phyloP scores from a whole-genome alignment of 164 flowering plant genomes.

The Santalum album region DNA sequence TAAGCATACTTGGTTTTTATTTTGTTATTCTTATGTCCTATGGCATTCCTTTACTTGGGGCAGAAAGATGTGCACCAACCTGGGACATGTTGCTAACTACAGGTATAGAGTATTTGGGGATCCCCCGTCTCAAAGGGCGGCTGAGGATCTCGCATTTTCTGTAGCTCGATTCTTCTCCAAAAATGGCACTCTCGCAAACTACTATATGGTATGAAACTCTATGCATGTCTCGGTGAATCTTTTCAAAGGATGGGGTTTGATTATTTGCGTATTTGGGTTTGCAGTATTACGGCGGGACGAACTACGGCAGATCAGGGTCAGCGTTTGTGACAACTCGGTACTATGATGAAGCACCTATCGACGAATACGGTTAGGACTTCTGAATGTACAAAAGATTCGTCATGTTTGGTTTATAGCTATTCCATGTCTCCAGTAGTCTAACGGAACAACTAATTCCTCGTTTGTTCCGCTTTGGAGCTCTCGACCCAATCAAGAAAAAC shows the following conservation, averaged over 20 bases:
- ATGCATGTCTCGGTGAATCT: too few relatives aligned
- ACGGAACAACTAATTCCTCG: not conserved
- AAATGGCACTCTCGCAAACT: constrained; percentile 1
- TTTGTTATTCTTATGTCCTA: too few relatives aligned
- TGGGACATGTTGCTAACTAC: not conserved
- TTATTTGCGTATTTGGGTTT: not conserved
- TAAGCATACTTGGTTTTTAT: not conserved
- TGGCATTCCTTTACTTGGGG: too few relatives aligned
- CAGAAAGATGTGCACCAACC: too few relatives aligned
- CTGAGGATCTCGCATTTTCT: constrained; percentile 4
- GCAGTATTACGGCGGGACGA: constrained; percentile 82
- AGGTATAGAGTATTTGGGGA: constrained; percentile 5
- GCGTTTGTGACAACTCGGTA: constrained; percentile 63
- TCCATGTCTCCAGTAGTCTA: not conserved
- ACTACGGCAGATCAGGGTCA: constrained; percentile 57
- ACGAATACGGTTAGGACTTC: constrained; percentile 51
- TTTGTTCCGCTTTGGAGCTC: too few relatives aligned
- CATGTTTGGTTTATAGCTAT: not conserved
- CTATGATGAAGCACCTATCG: constrained; percentile 86
- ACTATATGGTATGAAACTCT: not conserved
- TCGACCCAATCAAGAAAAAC: too few relatives aligned
- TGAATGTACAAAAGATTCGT: not conserved
- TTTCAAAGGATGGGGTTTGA: too few relatives aligned
- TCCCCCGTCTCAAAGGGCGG: constrained; percentile 1
- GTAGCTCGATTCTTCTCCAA: not conserved